A percentile compares a stretch with the other conserved stretches of the same genome.
Conservation (phyloP, 306 rosid genomes). For the Trifolium repens region DNA sequence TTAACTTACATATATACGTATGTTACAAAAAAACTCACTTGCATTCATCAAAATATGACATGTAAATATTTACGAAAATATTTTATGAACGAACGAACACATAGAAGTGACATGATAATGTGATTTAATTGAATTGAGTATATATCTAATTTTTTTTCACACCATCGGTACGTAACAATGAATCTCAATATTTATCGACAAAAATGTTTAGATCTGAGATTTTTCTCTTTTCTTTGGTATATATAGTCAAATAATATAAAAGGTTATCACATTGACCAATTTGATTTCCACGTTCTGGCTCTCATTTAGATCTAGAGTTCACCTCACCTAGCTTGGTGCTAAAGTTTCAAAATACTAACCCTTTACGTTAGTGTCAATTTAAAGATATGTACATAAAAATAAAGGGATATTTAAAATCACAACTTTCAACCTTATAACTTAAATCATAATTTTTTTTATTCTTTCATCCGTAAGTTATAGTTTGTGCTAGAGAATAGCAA, state of each 20-base stretch:
- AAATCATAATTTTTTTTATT: conserved; percentile 4
- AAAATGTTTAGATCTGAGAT: conserved; percentile 35
- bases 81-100: too few species aligned
- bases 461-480: too few species aligned
- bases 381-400: not conserved
- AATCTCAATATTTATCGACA: too few species aligned
- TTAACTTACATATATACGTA: not conserved
- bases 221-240: conserved; percentile 21
- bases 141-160: too few species aligned
- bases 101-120: too few species aligned
- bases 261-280: conserved; percentile 27
- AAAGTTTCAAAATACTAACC: conserved; percentile 6
- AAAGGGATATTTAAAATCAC: conserved; percentile 25
- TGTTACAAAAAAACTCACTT: not conserved
- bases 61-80: too few species aligned
- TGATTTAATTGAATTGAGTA: too few species aligned
- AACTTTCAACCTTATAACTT: conserved; percentile 14
- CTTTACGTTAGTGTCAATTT: conserved; percentile 40
- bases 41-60: too few species aligned
- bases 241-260: conserved; percentile 29
- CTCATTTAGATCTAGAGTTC: conserved; percentile 24
- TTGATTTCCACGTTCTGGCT: conserved; percentile 36
- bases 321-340: not conserved
- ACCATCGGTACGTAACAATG: too few species aligned
- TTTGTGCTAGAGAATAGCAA: too few species aligned